phyloP scores from a whole-genome alignment of 805 yeast species.

The Hanseniaspora meyeri region DNA sequence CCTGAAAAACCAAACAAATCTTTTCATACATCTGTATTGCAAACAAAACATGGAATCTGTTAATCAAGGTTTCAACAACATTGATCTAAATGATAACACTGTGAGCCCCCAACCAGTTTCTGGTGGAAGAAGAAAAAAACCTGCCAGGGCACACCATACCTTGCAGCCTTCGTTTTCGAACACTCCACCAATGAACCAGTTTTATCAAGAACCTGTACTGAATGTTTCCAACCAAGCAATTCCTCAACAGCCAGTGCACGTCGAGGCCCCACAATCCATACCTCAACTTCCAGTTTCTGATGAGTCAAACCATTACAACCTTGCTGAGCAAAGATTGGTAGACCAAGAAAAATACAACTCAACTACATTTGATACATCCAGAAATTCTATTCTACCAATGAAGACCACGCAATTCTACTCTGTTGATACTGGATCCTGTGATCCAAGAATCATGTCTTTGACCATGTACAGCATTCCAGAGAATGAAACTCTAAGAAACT shows the following conservation, averaged over 20 bases:
- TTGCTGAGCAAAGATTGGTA: constrained; percentile 27
- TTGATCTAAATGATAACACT: neutral
- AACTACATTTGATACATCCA: constrained; percentile 53
- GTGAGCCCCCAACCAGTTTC: constrained; percentile 23
- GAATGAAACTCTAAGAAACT: constrained; percentile 52
- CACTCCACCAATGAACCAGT: neutral
- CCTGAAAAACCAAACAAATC: neutral
- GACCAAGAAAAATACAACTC: constrained; percentile 29
- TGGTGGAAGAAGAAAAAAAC: constrained; percentile 28
- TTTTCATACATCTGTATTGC: neutral
- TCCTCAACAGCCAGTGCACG: neutral
- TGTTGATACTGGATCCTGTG: constrained; percentile 73
- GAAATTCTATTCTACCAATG: constrained; percentile 70
- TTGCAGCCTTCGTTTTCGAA: neutral
- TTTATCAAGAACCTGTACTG: neutral
- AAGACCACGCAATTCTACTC: constrained; percentile 60
- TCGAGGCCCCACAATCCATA: neutral
- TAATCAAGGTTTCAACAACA: neutral
- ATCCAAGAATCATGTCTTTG: constrained; percentile 65
- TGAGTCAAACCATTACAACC: constrained; percentile 21
- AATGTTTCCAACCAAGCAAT: neutral
- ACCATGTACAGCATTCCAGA: constrained; percentile 77
- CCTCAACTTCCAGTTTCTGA: neutral
- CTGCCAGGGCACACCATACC: constrained; percentile 19
- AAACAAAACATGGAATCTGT: constrained; percentile 2